Evolutionary conservation across 2,329 filamentous ascomycete species (phyloP).

Genomic region (Aspergillus pseudotamarii): DNA sequence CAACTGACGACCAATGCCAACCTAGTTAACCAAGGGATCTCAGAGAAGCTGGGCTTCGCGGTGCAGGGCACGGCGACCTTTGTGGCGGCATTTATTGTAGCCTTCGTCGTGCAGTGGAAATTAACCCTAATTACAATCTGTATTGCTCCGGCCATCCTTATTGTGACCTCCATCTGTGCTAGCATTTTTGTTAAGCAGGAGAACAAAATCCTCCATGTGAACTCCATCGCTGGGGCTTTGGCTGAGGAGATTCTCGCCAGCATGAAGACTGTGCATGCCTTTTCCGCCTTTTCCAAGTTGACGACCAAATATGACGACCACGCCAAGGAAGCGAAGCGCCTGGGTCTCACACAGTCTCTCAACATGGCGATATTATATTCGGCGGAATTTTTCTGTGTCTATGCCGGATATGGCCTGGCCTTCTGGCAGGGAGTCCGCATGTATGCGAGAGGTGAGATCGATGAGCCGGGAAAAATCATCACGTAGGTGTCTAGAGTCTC

Average conservation of each 20-base stretch:
- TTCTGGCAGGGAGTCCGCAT: conserved; percentile 44
- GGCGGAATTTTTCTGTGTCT: conserved; percentile 24
- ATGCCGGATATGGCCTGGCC: conserved; percentile 63
- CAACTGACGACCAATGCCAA: conserved; percentile 34
- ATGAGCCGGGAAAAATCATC: conserved; percentile 28
- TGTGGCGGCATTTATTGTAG: conserved; percentile 44
- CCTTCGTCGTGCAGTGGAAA: conserved; percentile 47
- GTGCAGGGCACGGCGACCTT: conserved; percentile 41
- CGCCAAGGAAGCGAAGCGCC: neutral
- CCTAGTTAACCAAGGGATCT: conserved; percentile 43
- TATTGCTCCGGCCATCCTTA: conserved; percentile 49
- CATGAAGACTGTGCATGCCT: conserved; percentile 52
- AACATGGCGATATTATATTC: conserved; percentile 10
- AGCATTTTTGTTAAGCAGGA: conserved; percentile 27
- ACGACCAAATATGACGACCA: conserved; percentile 2
- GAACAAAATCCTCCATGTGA: conserved; percentile 36
- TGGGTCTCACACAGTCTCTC: neutral
- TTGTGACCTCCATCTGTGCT: conserved; percentile 27
- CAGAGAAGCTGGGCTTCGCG: conserved; percentile 41
- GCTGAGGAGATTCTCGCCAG: conserved; percentile 54
- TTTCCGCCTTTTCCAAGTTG: conserved; percentile 39
- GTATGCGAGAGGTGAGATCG: conserved; percentile 31
- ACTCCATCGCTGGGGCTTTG: conserved; percentile 48
- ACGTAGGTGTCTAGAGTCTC: conserved; percentile 15
- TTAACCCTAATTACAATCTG: conserved; percentile 49